These are phyloP conservation scores for Candida orba DNA, from an alignment of 805 yeast genomes.

Conservation along the genomic window DNA sequence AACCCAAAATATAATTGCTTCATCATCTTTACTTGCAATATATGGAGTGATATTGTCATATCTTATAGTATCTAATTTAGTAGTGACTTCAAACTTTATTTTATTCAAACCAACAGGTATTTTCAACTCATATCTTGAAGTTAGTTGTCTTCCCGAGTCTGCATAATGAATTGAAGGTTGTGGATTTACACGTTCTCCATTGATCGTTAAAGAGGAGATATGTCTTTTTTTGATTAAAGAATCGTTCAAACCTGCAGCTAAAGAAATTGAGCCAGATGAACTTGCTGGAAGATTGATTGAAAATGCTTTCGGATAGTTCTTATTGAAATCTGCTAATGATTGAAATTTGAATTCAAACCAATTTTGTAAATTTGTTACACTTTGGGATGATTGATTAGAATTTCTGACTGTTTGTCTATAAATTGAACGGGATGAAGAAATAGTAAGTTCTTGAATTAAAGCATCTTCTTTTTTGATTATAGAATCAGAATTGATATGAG, in stretches of 20 bases:
- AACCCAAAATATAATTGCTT: constrained; percentile 8
- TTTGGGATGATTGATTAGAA: constrained; percentile 4
- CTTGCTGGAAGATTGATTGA: constrained; percentile 40
- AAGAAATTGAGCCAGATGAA: constrained; percentile 36
- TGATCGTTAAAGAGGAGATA: constrained; percentile 31
- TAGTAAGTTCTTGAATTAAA: constrained; percentile 23
- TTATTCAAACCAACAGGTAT: constrained; percentile 40
- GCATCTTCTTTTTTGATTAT: constrained; percentile 14
- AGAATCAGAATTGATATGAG: background rate
- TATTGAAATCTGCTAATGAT: constrained; percentile 18
- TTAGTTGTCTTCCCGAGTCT: constrained; percentile 21
- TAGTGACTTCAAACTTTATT: constrained; percentile 32
- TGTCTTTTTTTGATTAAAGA: constrained; percentile 32
- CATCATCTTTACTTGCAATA: constrained; percentile 2
- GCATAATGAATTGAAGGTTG: constrained; percentile 36
- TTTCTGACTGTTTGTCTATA: constrained; percentile 23
- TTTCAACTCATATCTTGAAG: constrained; percentile 37
- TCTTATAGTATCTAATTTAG: constrained; percentile 17
- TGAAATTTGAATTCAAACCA: constrained; percentile 32
- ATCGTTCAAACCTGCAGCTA: constrained; percentile 38
- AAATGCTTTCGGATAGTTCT: constrained; percentile 28
- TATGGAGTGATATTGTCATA: background rate
- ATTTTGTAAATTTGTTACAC: constrained; percentile 22
- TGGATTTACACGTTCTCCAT: constrained; percentile 38
- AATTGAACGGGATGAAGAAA: constrained; percentile 25